Base-by-base conservation (phyloP, 1,284 basidiomycete species). In the Apiotrichum mycotoxinovorans region DNA sequence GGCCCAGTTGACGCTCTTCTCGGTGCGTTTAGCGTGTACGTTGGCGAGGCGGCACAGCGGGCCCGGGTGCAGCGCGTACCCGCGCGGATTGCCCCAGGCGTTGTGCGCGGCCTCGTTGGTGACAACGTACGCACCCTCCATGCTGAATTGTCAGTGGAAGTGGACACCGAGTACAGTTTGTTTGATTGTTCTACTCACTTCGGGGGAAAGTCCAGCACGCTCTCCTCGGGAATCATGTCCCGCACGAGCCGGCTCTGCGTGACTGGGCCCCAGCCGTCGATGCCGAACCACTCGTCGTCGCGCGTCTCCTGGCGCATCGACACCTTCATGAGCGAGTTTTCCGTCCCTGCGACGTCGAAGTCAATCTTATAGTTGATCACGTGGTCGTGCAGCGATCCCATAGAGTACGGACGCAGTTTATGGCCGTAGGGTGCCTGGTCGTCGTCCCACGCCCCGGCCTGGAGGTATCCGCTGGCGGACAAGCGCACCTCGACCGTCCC, bases 391-490 rank as follows among this genome's bases (percentile, higher is more conserved):
- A 87, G 68, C 14, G 26, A 26, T 9, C 52, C 57, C 52, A 51
- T 51, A 12, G 48, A 18, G 3, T 49, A 40, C 0, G n/a, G 30
- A 14, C 80, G 80, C 43, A 86, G 84, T 18, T 79, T 78, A 34
- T 80, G 79, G 0, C 85, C 85, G 63, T 86, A 86, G 1, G 59
- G 53, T 26, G 73, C 75, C 67, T 85, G 81, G 12, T 77, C 65
- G 1, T 76, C 62, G 51, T 82, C 80, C 81, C 83, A 85, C 67
- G 79, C 83, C 14, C 80, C 83, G 57, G 82, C 84, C 74, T 86
- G 85, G 51, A 86, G 76, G 67, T 87, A 87, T 7, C 85, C 85
- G 7, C 84, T 85, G 0, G 85, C 85, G 14, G 83, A 84, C 18
- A 87, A 60, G 2, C 82, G 78, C 26, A 85, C 83, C 70, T 86